Conservation (phyloP, 129 eudicot genomes). For the Cynara cardunculus region DNA sequence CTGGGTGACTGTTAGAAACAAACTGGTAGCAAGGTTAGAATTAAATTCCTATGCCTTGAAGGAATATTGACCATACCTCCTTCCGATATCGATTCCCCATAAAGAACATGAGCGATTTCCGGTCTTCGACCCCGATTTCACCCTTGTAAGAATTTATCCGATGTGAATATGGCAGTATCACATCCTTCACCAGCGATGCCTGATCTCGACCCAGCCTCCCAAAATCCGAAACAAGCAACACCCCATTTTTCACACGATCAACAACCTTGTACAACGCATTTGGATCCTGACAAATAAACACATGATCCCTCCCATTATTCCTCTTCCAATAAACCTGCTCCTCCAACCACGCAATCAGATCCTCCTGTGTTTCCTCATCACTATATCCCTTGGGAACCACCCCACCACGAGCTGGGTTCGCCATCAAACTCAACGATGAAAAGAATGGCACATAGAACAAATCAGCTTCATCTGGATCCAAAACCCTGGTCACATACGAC, state of each 20-base stretch:
- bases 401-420: slow-evolving; percentile 51
- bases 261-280: slow-evolving; percentile 87
- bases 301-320: slow-evolving; percentile 98
- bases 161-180: slow-evolving; percentile 81
- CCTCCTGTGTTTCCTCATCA: slow-evolving; percentile 81
- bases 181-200: slow-evolving; percentile 88
- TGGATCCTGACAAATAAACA: slow-evolving; percentile 90
- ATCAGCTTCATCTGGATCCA: slow-evolving; percentile 71
- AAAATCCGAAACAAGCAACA: slow-evolving; percentile 89
- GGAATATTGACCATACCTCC: slow-evolving; percentile 50
- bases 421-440: slow-evolving; percentile 83
- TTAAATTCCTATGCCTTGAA: background rate
- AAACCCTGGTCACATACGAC: slow-evolving; percentile 56
- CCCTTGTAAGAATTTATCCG: slow-evolving; percentile 72
- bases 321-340: slow-evolving; percentile 79
- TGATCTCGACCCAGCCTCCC: slow-evolving; percentile 79
- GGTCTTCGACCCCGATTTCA: slow-evolving; percentile 56
- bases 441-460: slow-evolving; percentile 88
- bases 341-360: slow-evolving; percentile 80
- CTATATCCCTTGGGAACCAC: slow-evolving; percentile 25
- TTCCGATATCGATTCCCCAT: slow-evolving; percentile 95
- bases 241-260: slow-evolving; percentile 81
- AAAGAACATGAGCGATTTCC: slow-evolving; percentile 77
- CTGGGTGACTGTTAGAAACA: background rate
- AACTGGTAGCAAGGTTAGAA: background rate